Evolutionary conservation across 805 yeast genomes (phyloP).

Genomic region (Yamadazyma endophytica): DNA sequence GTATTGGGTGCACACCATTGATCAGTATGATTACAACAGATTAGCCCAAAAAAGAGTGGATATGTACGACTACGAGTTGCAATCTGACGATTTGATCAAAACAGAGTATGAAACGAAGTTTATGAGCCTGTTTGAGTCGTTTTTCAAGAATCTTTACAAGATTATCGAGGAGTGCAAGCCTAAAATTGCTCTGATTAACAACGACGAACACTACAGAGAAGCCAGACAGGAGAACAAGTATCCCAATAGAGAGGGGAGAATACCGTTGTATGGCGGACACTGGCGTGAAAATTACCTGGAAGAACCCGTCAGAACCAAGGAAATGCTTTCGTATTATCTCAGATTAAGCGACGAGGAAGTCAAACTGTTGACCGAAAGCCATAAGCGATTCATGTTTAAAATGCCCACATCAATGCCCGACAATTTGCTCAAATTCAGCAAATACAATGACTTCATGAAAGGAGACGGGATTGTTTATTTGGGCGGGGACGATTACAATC

Average conservation of each 20-base stretch:
- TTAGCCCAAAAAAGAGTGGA: not conserved
- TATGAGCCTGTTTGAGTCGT: constrained; percentile 6
- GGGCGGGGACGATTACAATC: constrained; percentile 34
- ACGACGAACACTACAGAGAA: constrained; percentile 23
- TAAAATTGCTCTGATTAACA: constrained; percentile 15
- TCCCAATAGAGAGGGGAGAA: constrained; percentile 20
- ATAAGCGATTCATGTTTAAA: constrained; percentile 14
- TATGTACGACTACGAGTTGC: not conserved
- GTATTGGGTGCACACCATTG: not conserved
- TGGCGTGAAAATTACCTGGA: constrained; percentile 25
- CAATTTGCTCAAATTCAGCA: constrained; percentile 15
- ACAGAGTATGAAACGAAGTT: constrained; percentile 8
- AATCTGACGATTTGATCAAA: constrained; percentile 4
- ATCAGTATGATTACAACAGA: constrained; percentile 7
- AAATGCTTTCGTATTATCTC: constrained; percentile 18
- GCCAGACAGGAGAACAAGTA: constrained; percentile 14
- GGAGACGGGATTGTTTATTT: constrained; percentile 39
- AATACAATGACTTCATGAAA: constrained; percentile 23
- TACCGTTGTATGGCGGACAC: constrained; percentile 32
- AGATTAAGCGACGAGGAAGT: constrained; percentile 17
- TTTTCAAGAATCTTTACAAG: constrained; percentile 17
- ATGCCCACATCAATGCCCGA: constrained; percentile 21
- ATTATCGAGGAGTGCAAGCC: constrained; percentile 20
- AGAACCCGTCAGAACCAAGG: constrained; percentile 26
- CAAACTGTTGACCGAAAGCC: constrained; percentile 16